These are phyloP conservation scores for Pseudonitzschia multiseries DNA, from an alignment of 108 stramenopile species.

Conservation along the genomic window DNA sequence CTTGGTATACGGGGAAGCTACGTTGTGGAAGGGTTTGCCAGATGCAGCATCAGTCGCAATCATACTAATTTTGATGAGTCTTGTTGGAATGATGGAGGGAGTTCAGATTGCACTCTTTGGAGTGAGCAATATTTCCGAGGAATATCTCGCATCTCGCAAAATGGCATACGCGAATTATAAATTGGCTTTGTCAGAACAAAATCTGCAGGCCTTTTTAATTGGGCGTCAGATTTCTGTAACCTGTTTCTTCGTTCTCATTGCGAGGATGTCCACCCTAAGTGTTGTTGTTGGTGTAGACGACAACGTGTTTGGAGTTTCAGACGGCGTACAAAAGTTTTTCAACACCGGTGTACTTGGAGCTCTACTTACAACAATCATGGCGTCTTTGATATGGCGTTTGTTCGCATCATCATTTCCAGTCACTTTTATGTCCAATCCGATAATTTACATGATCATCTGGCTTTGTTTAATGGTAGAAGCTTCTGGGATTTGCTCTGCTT, in stretches of 20 bases:
- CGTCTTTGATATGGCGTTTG: constrained; percentile 41
- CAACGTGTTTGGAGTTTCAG: constrained; percentile 32
- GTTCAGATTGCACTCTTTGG: constrained; percentile 63
- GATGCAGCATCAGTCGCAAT: constrained; percentile 33
- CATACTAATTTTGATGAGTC: constrained; percentile 39
- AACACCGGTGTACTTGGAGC: constrained; percentile 47
- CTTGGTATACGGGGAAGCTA: constrained; percentile 39
- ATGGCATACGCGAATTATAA: constrained; percentile 57
- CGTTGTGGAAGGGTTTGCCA: constrained; percentile 44
- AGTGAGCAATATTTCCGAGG: constrained; percentile 39
- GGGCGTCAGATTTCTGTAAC: constrained; percentile 52
- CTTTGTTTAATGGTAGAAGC: constrained; percentile 34
- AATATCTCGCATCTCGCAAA: constrained; percentile 32
- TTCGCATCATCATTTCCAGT: constrained; percentile 40
- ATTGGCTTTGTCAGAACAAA: constrained; percentile 43
- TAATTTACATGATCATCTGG: constrained; percentile 36
- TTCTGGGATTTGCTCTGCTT: constrained; percentile 40
- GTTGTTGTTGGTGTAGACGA: constrained; percentile 12
- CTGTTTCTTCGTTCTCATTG: constrained; percentile 38
- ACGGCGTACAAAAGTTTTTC: constrained; percentile 42
- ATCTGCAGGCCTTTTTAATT: constrained; percentile 58
- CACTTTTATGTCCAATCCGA: constrained; percentile 40
- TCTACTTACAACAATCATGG: constrained; percentile 38
- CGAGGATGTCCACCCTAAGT: constrained; percentile 26
- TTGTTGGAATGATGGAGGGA: constrained; percentile 62